Evolutionary conservation across 495 filamentous ascomycete genomes (phyloP).

Genomic region (Trichocladium uniseriatum): DNA sequence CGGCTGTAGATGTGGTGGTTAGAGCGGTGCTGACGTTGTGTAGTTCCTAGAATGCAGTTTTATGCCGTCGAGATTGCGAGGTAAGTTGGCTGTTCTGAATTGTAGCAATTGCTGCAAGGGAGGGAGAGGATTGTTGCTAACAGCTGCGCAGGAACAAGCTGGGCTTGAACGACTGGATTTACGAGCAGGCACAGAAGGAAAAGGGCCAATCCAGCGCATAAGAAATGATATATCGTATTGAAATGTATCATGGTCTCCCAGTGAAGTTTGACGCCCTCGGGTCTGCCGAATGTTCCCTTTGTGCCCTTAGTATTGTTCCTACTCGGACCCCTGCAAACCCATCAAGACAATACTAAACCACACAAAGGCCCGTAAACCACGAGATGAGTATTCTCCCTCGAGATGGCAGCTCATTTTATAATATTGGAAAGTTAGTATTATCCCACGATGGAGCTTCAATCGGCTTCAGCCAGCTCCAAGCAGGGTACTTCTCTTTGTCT

Average conservation of each 20-base stretch:
- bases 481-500: too few relatives aligned
- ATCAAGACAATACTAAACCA: constrained; percentile 20
- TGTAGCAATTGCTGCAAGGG: not conserved
- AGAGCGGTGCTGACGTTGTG: constrained; percentile 8
- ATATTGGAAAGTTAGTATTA: too few relatives aligned
- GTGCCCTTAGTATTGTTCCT: constrained; percentile 21
- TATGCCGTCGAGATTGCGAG: constrained; percentile 93
- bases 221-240: not conserved
- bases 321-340: not conserved
- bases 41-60: constrained; percentile 90
- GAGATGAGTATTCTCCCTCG: not conserved
- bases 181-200: constrained; percentile 53
- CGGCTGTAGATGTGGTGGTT: not conserved
- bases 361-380: constrained; percentile 15
- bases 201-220: constrained; percentile 18
- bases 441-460: too few relatives aligned
- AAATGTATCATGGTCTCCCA: not conserved
- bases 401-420: too few relatives aligned
- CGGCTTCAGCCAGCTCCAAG: too few relatives aligned
- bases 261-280: not conserved
- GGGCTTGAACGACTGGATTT: constrained; percentile 94
- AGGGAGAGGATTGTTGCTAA: constrained; percentile 51
- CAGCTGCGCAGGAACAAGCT: constrained; percentile 66
- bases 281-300: constrained; percentile 10
- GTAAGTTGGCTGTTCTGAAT: constrained; percentile 32